Base-by-base conservation (phyloP, 495 filamentous ascomycete species). In the Talaromyces stipitatus region DNA sequence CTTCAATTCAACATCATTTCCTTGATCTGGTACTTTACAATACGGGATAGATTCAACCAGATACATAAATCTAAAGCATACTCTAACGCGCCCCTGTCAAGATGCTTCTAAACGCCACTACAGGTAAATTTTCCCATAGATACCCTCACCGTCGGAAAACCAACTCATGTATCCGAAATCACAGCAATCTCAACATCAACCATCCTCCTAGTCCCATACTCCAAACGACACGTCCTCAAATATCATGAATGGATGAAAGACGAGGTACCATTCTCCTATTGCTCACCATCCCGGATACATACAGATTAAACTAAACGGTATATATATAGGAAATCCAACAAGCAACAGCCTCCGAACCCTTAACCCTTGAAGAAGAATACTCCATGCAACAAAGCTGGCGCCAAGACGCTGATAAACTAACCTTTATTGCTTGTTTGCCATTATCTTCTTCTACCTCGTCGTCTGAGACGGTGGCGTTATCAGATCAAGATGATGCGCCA, bases 211-310 rank as follows among this genome's bases (percentile, higher is more conserved):
- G 90, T 96, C 38, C 91, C 91, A 5, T 96, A 96, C 64, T 89
- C 87, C 32, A 70, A 72, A 55, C 84, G 83, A 70, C 91, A 96
- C 73, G 91, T 96, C 30, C 78, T 78, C 8, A 84, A 76, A 2
- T 96, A 96, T 61, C 88, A 95, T 61, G 72, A 81, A 64, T 96
- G 91, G 91, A 96, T 96, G 91, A 77, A 92, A 77, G 86, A 94
- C 62, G 79, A 85, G 56, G 90, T 92, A 26, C 22, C 73, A 54
- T 66, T 12, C 2, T 14, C 20, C 8, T 6, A 20, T 3, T 18
- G n/a, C n/a, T n/a, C n/a, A 6, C n/a, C 27, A 8, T 28, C 47
- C 26, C 12, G 27, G 47, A 54, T 45, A 52, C 47, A 16, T 10
- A 4, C 45, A 11, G 33, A 16, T 27, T 10, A 55, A 9, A 20